Evolutionary conservation across 192 early-diverging fungal genomes (phyloP).

Genomic region (Spizellomyces punctatus): DNA sequence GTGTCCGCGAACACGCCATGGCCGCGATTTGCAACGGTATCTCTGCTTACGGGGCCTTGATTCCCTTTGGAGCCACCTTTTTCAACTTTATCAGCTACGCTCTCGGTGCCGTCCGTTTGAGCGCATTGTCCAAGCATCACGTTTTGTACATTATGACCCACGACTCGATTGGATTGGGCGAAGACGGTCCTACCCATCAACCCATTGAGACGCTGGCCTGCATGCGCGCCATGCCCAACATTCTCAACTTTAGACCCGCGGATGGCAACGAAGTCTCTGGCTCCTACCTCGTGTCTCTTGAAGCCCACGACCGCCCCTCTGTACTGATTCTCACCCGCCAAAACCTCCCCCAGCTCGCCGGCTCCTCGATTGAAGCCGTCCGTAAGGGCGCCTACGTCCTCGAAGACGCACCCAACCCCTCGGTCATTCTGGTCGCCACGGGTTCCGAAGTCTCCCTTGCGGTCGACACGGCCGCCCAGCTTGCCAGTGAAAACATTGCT

Average conservation of each 20-base stretch:
- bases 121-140: conserved; percentile 84
- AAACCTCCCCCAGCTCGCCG: conserved; percentile 89
- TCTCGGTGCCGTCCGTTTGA: conserved; percentile 83
- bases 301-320: conserved; percentile 69
- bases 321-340: conserved; percentile 90
- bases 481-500: conserved; percentile 51
- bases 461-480: conserved; percentile 80
- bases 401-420: conserved; percentile 55
- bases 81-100: conserved; percentile 80
- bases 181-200: conserved; percentile 99
- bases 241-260: conserved; percentile 85
- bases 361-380: conserved; percentile 77
- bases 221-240: conserved; percentile 89
- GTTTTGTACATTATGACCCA: conserved; percentile 98
- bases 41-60: conserved; percentile 78
- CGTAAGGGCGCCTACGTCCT: conserved; percentile 88
- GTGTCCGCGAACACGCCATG: conserved; percentile 99
- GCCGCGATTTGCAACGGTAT: conserved; percentile 90
- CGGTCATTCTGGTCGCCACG: conserved; percentile 76
- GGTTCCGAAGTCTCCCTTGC: conserved; percentile 91
- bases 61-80: conserved; percentile 83
- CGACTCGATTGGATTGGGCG: conserved; percentile 98
- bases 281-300: conserved; percentile 81
- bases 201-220: conserved; percentile 92
- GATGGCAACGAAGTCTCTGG: conserved; percentile 95